Conservation (phyloP, 2,329 filamentous ascomycete species). For the Trichoderma gracile region DNA sequence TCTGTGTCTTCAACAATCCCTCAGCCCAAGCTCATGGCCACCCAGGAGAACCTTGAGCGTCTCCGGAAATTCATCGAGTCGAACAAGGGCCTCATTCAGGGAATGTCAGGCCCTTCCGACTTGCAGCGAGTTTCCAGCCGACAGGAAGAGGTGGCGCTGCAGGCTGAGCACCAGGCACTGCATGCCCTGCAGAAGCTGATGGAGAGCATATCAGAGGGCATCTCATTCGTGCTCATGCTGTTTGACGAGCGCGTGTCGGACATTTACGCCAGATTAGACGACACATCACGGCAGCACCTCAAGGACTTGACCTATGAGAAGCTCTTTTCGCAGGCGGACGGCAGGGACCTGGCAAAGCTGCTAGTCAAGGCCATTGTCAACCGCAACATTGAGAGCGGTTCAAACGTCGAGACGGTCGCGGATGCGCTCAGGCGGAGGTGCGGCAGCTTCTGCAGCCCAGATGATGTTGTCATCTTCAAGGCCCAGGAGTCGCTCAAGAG, state of each 20-base stretch:
- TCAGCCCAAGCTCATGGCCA: constrained; percentile 66
- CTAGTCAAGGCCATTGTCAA: constrained; percentile 98
- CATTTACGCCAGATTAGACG: constrained; percentile 76
- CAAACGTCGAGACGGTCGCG: constrained; percentile 95
- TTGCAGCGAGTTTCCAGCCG: constrained; percentile 75
- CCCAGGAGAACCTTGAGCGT: constrained; percentile 79
- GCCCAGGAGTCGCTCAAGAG: constrained; percentile 92
- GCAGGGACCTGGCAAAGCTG: constrained; percentile 88
- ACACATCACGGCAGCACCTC: constrained; percentile 67
- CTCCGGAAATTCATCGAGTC: constrained; percentile 78
- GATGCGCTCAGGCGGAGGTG: constrained; percentile 90
- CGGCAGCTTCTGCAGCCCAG: constrained; percentile 94
- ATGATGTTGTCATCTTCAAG: constrained; percentile 98
- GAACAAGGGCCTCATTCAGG: constrained; percentile 92
- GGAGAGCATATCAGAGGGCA: constrained; percentile 89
- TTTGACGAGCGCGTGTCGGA: constrained; percentile 93
- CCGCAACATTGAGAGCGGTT: constrained; percentile 92
- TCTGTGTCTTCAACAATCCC: constrained; percentile 67
- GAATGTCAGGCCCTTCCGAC: constrained; percentile 85
- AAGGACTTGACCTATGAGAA: constrained; percentile 81
- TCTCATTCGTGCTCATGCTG: constrained; percentile 91
- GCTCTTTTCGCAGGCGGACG: constrained; percentile 76
- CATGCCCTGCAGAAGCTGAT: constrained; percentile 84
- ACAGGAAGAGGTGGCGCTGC: constrained; percentile 87
- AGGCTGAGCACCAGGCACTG: constrained; percentile 91